Base-by-base conservation (phyloP, 441 rosid species). In the Eutrema salsugineum region DNA sequence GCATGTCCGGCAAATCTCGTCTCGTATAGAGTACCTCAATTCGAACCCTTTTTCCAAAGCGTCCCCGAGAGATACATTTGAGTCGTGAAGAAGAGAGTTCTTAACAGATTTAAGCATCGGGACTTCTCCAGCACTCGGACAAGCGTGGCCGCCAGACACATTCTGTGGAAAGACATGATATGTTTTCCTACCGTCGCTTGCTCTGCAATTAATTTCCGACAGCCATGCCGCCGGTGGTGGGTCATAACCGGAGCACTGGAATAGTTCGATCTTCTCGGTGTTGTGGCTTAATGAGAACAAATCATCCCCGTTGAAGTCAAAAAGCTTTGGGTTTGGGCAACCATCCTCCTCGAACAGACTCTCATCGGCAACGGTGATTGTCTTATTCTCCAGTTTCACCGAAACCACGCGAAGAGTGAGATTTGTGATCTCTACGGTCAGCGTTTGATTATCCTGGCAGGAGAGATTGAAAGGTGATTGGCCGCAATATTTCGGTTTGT, bases 31-130 rank as follows among this genome's bases (percentile, higher is more conserved):
- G 30, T 78, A 83, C 6, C 46, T 68, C 54, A 81, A 61, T 0
- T 36, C 77, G 40, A 83, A 75, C 8, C 83, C 84, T 48, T 58
- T 0, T 11, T 20, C 1, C 49, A 84, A 14, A 39, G 63, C 75
- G n/a, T n/a, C n/a, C n/a, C n/a, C n/a, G n/a, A n/a, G n/a, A n/a
- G n/a, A n/a, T n/a, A n/a, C n/a, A n/a, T n/a, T n/a, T n/a, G n/a
- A n/a, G n/a, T n/a, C n/a, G n/a, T n/a, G 2, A 7, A 0, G 20
- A 44, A 76, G 71, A 10, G 0, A 3, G 6, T 14, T n/a, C 43
- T 70, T 64, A 11, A 3, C 35, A 63, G 32, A 56, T 0, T 0
- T 0, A 32, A 39, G 42, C 68, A 76, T 42, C 39, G 76, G 76
- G 3, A 64, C 8, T 0, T 70, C 76, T 40, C 63, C 76, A n/a